Base-by-base conservation (phyloP, 805 yeast species). In the Candida jianshihensis region DNA sequence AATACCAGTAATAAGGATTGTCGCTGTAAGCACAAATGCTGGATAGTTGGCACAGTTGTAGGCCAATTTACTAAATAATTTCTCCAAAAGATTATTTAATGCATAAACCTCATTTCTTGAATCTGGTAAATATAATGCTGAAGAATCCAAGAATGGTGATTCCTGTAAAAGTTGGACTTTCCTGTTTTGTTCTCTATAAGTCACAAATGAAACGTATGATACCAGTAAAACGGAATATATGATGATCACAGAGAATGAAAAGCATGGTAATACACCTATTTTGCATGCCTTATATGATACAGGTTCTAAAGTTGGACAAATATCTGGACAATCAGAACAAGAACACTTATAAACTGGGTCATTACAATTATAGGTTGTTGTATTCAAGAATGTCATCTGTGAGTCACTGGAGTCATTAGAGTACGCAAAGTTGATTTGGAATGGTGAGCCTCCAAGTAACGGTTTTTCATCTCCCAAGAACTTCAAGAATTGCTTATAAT, bases 381-480 rank as follows among this genome's bases (percentile, higher is more conserved):
- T 14, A 31, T 52, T 57, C 36, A 51, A 43, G 51, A 21, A 51
- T 44, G 26, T 4, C 19, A 12, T 44, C 17, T 34, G 40, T 43
- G 40, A 39, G n/a, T 43, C 12, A 4, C 35, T 18, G 19, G 63
- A 63, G 63, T 75, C 38, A 5, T 53, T 49, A 22, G 63, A 64
- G 63, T 76, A 85, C 3, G 65, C 60, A 57, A 77, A 88, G 54
- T 88, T 81, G 42, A 90, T 89, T 56, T 90, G 97, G 56, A 90
- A 87, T 0, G 97, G 97, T 0, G 96, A 86, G 1, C 98, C 98
- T 1, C 97, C 97, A 4, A 90, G 65, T 49, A 86, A 47, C 1
- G 97, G 97, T 57, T 90, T 89, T 48, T 87, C 94, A 55, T 90
- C 97, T 11, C 97, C 97, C 35, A 92, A 60, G 53, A 90, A 92